Conservation (phyloP, 805 yeast genomes). For the Brettanomyces bruxellensis region DNA sequence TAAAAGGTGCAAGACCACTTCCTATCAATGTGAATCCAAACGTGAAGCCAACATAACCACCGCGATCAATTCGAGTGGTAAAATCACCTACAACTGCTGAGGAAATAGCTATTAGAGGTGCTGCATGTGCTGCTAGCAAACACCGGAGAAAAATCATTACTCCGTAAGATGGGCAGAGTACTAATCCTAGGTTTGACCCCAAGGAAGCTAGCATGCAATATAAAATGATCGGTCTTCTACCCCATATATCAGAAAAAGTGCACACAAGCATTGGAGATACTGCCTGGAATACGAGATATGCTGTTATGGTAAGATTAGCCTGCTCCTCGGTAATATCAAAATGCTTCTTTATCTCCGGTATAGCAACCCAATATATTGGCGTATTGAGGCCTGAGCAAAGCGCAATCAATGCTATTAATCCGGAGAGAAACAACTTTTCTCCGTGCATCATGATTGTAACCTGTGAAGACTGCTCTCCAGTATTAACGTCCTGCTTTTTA, state of each 20-base stretch:
- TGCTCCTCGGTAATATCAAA: conserved; percentile 49
- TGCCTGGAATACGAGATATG: conserved; percentile 71
- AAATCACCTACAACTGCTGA: conserved; percentile 71
- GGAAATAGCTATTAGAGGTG: conserved; percentile 64
- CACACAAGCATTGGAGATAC: conserved; percentile 63
- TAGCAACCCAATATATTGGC: conserved; percentile 76
- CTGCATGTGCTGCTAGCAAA: conserved; percentile 69
- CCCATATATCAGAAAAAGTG: conserved; percentile 57
- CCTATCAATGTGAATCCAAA: conserved; percentile 63
- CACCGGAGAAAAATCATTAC: conserved; percentile 59
- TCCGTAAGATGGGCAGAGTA: conserved; percentile 47
- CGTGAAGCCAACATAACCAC: conserved; percentile 60
- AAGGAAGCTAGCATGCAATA: conserved; percentile 45
- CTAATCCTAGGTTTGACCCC: conserved; percentile 58
- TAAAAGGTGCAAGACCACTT: conserved; percentile 70
- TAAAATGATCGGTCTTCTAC: conserved; percentile 63
- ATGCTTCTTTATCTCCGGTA: conserved; percentile 44
- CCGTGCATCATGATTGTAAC: neutral
- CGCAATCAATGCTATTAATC: conserved; percentile 37
- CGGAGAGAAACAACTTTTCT: conserved; percentile 34
- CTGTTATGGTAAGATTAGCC: conserved; percentile 65
- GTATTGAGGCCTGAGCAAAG: conserved; percentile 63
- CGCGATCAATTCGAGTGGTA: conserved; percentile 57
- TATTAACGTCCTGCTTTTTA: neutral
- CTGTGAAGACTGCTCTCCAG: no score